Evolutionary conservation across 2,329 filamentous ascomycete species (phyloP).

Genomic region (Rugonectria rugulosa): DNA sequence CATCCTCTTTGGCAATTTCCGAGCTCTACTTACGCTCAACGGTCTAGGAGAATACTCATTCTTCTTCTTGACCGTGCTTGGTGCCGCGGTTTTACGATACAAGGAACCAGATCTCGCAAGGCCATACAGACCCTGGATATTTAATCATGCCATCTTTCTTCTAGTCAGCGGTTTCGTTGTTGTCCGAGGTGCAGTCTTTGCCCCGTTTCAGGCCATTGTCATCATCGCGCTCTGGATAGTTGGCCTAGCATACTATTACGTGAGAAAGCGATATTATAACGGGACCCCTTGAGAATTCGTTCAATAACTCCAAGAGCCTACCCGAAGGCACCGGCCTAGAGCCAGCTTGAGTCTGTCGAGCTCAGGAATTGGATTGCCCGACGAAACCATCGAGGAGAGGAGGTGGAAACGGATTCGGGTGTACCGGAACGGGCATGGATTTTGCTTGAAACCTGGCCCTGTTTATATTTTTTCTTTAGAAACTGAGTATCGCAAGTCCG

Average conservation of each 20-base stretch:
- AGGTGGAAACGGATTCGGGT: too few species aligned
- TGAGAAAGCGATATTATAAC: slow-evolving; percentile 15
- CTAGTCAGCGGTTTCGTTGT: slow-evolving; percentile 68
- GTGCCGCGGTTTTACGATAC: slow-evolving; percentile 63
- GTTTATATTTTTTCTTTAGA: too few species aligned
- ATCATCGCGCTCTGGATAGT: slow-evolving; percentile 59
- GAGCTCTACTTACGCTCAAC: slow-evolving; percentile 67
- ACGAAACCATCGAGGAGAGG: too few species aligned
- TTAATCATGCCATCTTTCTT: slow-evolving; percentile 61
- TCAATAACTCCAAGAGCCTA: too few species aligned
- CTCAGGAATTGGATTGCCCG: too few species aligned
- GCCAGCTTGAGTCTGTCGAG: too few species aligned
- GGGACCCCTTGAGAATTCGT: too few species aligned
- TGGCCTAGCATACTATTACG: slow-evolving; percentile 54
- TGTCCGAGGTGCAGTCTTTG: slow-evolving; percentile 64
- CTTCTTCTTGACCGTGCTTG: slow-evolving; percentile 69
- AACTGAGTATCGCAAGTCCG: too few species aligned
- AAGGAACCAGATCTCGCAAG: slow-evolving; percentile 62
- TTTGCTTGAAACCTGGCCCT: too few species aligned
- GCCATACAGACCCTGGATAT: slow-evolving; percentile 62
- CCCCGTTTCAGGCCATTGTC: slow-evolving; percentile 60
- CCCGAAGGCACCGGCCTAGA: too few species aligned
- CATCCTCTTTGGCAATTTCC: slow-evolving; percentile 67
- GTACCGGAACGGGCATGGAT: too few species aligned
- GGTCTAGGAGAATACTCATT: slow-evolving; percentile 68